A percentile compares a stretch with the other conserved stretches of the same genome.
Conservation (phyloP, 768 basidiomycete species). For the Boletus sensibilis region DNA sequence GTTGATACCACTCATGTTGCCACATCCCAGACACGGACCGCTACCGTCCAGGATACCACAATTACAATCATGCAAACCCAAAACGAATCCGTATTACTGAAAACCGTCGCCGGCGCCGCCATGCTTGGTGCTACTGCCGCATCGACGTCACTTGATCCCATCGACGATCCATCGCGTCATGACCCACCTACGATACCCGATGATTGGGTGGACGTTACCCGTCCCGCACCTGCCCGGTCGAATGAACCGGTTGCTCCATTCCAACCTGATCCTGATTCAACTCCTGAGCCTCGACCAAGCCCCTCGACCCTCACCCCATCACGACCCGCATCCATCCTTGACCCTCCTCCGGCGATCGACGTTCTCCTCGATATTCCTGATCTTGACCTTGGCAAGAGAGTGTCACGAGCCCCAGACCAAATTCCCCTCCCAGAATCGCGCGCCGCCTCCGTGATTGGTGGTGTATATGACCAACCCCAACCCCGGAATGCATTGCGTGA, state of each 20-base stretch:
- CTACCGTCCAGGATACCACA: conserved; percentile 10
- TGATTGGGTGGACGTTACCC: conserved; percentile 31
- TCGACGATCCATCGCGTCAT: conserved; percentile 18
- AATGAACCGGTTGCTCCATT: conserved; percentile 7
- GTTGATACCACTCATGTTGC: conserved; percentile 12
- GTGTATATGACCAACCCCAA: conserved; percentile 24
- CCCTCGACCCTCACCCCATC: conserved; percentile 5
- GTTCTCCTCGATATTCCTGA: conserved; percentile 21
- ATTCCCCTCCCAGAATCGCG: conserved; percentile 31
- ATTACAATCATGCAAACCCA: conserved; percentile 12
- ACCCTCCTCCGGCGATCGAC: conserved; percentile 10
- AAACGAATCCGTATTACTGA: conserved; percentile 4
- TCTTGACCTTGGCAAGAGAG: conserved; percentile 1
- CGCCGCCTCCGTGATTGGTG: conserved; percentile 31
- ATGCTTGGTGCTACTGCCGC: background rate
- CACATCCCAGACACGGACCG: conserved; percentile 4
- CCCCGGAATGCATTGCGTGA: conserved; percentile 14
- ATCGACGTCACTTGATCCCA: conserved; percentile 1
- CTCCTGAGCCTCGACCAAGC: background rate
- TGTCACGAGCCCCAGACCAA: conserved; percentile 16
- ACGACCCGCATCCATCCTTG: conserved; percentile 14
- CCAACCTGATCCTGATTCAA: conserved; percentile 6
- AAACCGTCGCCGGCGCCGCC: background rate
- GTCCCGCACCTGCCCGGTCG: conserved; percentile 2
- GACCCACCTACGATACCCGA: conserved; percentile 25